phyloP scores from a whole-genome alignment of 768 basidiomycete species.

The Naganishia friedmannii region DNA sequence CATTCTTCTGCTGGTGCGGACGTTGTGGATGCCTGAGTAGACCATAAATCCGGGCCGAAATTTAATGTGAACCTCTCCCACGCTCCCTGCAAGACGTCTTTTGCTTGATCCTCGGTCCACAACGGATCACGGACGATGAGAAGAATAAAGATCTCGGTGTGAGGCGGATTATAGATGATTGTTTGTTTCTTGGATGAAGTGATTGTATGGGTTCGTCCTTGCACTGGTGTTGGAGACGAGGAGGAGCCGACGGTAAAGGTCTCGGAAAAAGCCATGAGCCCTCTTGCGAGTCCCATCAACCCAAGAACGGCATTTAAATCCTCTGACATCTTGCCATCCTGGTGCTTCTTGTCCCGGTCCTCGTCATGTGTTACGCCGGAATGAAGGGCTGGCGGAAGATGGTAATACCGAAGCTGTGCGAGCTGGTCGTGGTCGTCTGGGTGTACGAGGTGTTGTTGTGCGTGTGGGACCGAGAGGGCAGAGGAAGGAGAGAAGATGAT shows the following conservation, averaged over 20 bases:
- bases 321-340: too few relatives aligned
- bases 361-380: too few relatives aligned
- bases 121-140: not conserved
- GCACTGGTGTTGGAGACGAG: too few relatives aligned
- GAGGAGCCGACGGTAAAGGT: not conserved
- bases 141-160: not conserved
- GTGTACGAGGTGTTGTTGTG: not conserved
- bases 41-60: slow-evolving; percentile 2
- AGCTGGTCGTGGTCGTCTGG: slow-evolving; percentile 3
- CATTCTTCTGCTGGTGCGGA: not conserved
- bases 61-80: not conserved
- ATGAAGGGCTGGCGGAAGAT: too few relatives aligned
- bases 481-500: not conserved
- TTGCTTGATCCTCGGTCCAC: not conserved
- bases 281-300: not conserved
- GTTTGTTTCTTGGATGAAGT: not conserved
- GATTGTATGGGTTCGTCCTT: not conserved
- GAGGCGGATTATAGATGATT: not conserved
- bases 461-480: not conserved
- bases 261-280: not conserved
- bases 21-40: not conserved
- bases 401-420: not conserved
- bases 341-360: too few relatives aligned
- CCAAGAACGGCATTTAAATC: too few relatives aligned
- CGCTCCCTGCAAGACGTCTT: not conserved